Base-by-base conservation (phyloP, 768 basidiomycete species). In the Brasilioporus rufonigricans region DNA sequence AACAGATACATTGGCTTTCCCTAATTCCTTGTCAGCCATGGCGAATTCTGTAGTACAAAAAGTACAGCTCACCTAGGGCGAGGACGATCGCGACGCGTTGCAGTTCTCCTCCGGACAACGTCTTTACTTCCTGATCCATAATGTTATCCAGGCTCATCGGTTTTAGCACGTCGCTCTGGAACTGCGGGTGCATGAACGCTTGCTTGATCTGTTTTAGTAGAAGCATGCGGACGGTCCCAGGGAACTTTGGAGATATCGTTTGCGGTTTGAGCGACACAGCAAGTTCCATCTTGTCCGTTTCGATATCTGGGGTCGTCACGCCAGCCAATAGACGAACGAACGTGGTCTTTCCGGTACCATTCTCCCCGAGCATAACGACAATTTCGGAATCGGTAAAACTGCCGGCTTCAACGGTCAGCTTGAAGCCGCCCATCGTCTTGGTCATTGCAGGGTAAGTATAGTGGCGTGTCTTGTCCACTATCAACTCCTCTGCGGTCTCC, bases 371-470 rank as follows among this genome's bases (percentile, higher is more conserved):
- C 87, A 99, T 91, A 71, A 99, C 97, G 64, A 99, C 93, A 71
- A 99, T 99, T 71, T 99, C 97, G 2, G 95, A 98, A 69, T 98
- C 95, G n/a, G 96, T 95, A 76, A 98, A 99, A 32, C 82, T 82
- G 24, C 97, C 97, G 0, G 73, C 76, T 63, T 96, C 84, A 50
- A 99, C 91, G 47, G 93, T 92, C 45, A 99, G 84, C 74, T 99
- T 98, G 86, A 99, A 99, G 60, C 68, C 70, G 29, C 97, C 97
- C 47, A 98, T 82, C 0, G 97, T 98, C 77, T 99, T 99, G 58
- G 90, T 90, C 97, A 99, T 98, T 29, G 87, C 62, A 0, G 97
- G 97, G 76, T 98, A 99, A 9, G 83, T 79, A 74, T 95, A 95
- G 67, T 89, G 88, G 44, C 88, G 83, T 26, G 93, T 90, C 73